phyloP scores from a whole-genome alignment of 192 early-diverging fungal genomes.

The Coemansia umbellata region DNA sequence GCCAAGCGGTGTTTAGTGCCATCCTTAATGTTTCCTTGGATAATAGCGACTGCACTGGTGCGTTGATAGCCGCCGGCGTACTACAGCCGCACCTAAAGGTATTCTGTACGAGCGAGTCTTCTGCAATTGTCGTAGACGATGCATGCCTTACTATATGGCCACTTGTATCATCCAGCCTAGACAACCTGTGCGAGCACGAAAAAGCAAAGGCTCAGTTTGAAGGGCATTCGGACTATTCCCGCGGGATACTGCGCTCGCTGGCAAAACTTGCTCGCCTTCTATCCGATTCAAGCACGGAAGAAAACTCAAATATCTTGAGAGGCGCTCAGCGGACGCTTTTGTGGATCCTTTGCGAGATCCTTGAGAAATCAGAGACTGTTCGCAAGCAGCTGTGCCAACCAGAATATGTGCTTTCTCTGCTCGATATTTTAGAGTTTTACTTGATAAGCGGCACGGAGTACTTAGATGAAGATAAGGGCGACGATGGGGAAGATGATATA shows the following conservation, averaged over 20 bases:
- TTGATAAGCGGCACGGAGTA: neutral
- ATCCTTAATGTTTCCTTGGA: slow-evolving; percentile 36
- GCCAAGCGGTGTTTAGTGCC: slow-evolving; percentile 38
- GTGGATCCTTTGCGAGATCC: slow-evolving; percentile 35
- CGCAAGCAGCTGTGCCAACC: slow-evolving; percentile 35
- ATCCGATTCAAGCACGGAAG: neutral
- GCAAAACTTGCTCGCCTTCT: neutral
- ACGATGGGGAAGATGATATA: neutral
- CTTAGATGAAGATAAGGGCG: neutral
- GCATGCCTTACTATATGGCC: slow-evolving; percentile 12
- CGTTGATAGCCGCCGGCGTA: slow-evolving; percentile 17
- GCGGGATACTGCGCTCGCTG: slow-evolving; percentile 12
- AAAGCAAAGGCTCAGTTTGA: slow-evolving; percentile 13
- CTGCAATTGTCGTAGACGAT: too few relatives aligned
- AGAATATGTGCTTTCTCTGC: slow-evolving; percentile 14
- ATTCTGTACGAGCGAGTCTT: too few relatives aligned
- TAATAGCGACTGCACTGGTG: slow-evolving; percentile 8
- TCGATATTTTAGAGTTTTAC: slow-evolving; percentile 30
- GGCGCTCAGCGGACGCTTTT: slow-evolving; percentile 37
- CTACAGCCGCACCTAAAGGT: slow-evolving; percentile 14
- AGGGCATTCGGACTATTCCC: slow-evolving; percentile 5
- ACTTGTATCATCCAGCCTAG: slow-evolving; percentile 21
- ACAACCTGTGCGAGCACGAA: slow-evolving; percentile 37
- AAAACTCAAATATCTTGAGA: neutral
- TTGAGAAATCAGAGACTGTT: slow-evolving; percentile 29